A percentile compares a stretch with the other conserved stretches of the same genome.
These are phyloP conservation scores for Gynostemma pentaphyllum DNA, from an alignment of 306 rosid species.

Conservation along the genomic window DNA sequence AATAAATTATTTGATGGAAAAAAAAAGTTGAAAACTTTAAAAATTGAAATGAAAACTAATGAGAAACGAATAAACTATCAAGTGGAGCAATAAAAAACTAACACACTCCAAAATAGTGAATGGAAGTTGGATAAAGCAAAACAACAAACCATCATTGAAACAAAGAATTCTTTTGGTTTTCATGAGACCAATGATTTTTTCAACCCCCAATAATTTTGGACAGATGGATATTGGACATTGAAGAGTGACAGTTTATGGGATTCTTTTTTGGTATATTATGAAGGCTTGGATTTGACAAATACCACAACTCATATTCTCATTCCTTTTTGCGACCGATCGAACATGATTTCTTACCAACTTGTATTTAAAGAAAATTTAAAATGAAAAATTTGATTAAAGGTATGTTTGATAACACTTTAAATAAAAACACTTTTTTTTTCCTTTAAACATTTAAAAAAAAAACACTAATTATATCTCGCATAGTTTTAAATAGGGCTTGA, in stretches of 20 bases:
- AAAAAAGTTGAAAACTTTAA: background rate
- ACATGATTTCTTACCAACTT: background rate
- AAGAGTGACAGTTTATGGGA: background rate
- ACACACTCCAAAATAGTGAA: background rate
- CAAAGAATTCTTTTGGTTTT: background rate
- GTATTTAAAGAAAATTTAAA: background rate
- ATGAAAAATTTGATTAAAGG: too few species aligned
- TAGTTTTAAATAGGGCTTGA: too few species aligned
- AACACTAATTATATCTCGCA: too few species aligned
- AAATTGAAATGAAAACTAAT: constrained; percentile 1
- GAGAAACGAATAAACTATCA: background rate
- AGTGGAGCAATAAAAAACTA: constrained; percentile 1
- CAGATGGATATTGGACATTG: background rate
- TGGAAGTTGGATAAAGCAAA: constrained; percentile 5
- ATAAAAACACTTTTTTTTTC: too few species aligned
- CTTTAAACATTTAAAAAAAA: too few species aligned
- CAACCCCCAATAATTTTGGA: constrained; percentile 7
- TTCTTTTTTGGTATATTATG: background rate
- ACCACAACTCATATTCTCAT: constrained; percentile 1
- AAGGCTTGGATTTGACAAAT: background rate
- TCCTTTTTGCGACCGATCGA: background rate
- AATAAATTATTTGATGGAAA: background rate
- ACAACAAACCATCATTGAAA: background rate
- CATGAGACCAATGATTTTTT: background rate
- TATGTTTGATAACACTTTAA: too few species aligned